Conservation (phyloP, 2,329 filamentous ascomycete genomes). For the Arthroderma uncinatum region DNA sequence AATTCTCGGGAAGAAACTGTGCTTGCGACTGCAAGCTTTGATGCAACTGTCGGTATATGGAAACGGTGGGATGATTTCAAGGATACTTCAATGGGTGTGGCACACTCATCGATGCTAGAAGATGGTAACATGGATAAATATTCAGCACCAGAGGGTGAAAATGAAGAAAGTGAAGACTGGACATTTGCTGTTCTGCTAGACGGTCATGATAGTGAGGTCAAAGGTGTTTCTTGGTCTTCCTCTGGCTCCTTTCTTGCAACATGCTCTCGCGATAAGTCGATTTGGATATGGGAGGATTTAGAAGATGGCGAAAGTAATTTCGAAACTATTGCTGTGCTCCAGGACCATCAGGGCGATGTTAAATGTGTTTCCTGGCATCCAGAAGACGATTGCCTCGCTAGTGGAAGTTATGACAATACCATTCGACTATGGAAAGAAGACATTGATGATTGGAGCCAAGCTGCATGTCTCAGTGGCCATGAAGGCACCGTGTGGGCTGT, state of each 20-base stretch:
- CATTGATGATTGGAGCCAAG: conserved; percentile 85
- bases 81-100: conserved; percentile 14
- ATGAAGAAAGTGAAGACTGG: conserved; percentile 68
- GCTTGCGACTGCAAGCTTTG: conserved; percentile 85
- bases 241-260: conserved; percentile 76
- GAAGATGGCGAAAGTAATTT: conserved; percentile 80
- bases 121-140: conserved; percentile 21
- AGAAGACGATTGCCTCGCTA: conserved; percentile 66
- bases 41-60: conserved; percentile 82
- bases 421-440: conserved; percentile 84
- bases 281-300: conserved; percentile 98
- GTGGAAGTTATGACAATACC: conserved; percentile 88
- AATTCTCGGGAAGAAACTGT: conserved; percentile 55
- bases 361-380: conserved; percentile 92
- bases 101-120: conserved; percentile 7
- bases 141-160: conserved; percentile 33
- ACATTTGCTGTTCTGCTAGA: conserved; percentile 85
- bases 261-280: conserved; percentile 81
- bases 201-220: conserved; percentile 92
- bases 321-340: conserved; percentile 89
- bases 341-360: conserved; percentile 90
- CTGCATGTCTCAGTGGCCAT: conserved; percentile 70
- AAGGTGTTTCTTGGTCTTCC: conserved; percentile 54
- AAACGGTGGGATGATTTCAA: conserved; percentile 47
- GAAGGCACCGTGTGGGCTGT: conserved; percentile 81